Evolutionary conservation across 257 asterid genomes (phyloP).

Genomic region (Nicotiana sylvestris): DNA sequence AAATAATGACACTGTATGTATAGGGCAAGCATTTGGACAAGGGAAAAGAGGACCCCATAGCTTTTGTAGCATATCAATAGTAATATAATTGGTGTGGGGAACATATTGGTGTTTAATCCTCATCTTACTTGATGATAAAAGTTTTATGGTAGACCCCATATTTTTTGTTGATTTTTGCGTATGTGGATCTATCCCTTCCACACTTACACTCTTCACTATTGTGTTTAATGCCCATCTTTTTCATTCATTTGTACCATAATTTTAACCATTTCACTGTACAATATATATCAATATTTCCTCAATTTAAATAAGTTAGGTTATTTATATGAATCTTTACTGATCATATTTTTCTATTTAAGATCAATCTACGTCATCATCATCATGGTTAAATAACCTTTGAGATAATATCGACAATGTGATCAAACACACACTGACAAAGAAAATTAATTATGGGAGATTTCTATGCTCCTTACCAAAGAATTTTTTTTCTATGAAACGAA

Average conservation of each 20-base stretch:
- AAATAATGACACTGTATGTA: not conserved
- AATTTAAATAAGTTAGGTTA: too few species aligned
- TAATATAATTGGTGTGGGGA: constrained; percentile 1
- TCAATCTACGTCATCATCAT: too few species aligned
- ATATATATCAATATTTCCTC: too few species aligned
- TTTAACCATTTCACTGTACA: too few species aligned
- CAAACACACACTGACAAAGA: too few species aligned
- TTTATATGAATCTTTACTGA: too few species aligned
- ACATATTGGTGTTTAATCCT: not conserved
- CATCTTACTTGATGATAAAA: not conserved
- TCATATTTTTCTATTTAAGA: too few species aligned
- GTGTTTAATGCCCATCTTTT: not conserved
- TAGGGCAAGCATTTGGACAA: not conserved
- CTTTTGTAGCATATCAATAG: not conserved
- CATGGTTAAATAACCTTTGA: too few species aligned
- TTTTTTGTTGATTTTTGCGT: not conserved
- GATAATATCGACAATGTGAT: too few species aligned
- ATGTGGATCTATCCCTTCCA: not conserved
- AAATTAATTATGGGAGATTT: too few species aligned
- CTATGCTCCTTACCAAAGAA: too few species aligned
- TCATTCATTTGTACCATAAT: not conserved
- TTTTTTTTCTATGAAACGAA: too few species aligned
- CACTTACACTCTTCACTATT: not conserved
- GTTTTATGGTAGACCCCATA: constrained; percentile 1
- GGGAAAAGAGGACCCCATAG: not conserved